A percentile compares a stretch with the other conserved stretches of the same genome.
phyloP scores from a whole-genome alignment of 805 yeast genomes.

The Yamadazyma olivae region DNA sequence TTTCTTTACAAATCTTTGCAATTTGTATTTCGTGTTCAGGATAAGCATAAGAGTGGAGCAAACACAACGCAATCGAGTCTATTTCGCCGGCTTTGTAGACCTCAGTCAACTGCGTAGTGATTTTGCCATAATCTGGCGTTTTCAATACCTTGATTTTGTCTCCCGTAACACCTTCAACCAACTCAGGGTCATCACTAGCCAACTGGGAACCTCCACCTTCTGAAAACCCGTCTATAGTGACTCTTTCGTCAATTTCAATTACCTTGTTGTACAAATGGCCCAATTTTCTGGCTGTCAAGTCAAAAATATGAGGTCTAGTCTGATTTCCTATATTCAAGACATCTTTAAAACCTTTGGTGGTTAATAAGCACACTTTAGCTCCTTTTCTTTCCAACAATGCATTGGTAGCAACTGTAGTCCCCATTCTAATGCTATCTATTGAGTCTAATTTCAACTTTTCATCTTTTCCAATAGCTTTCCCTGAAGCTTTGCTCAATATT shows the following conservation, averaged over 20 bases:
- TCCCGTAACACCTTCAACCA: slow-evolving; percentile 35
- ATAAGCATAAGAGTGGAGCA: slow-evolving; percentile 39
- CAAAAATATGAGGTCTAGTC: slow-evolving; percentile 86
- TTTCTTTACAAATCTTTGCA: slow-evolving; percentile 30
- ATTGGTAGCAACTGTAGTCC: slow-evolving; percentile 95
- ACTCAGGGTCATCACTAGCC: slow-evolving; percentile 24
- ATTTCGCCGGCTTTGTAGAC: slow-evolving; percentile 22
- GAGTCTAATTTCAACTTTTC: slow-evolving; percentile 52
- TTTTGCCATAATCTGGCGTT: slow-evolving; percentile 24
- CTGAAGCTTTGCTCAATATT: slow-evolving; percentile 59
- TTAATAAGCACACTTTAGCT: slow-evolving; percentile 77
- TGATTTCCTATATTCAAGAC: slow-evolving; percentile 85
- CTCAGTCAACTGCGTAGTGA: slow-evolving; percentile 21
- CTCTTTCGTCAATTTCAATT: slow-evolving; percentile 85
- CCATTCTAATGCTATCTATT: slow-evolving; percentile 76
- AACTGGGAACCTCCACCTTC: slow-evolving; percentile 59
- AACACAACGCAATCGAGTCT: slow-evolving; percentile 33
- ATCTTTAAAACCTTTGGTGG: slow-evolving; percentile 88
- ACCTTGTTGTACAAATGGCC: slow-evolving; percentile 72
- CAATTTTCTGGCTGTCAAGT: slow-evolving; percentile 70
- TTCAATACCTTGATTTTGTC: slow-evolving; percentile 31
- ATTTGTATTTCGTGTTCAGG: slow-evolving; percentile 36
- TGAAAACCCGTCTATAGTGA: slow-evolving; percentile 68
- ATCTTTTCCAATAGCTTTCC: slow-evolving; percentile 45
- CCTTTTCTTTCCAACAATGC: slow-evolving; percentile 93